Evolutionary conservation across 2,329 filamentous ascomycete genomes (phyloP).

Genomic region (Arthrocladium fulminans): DNA sequence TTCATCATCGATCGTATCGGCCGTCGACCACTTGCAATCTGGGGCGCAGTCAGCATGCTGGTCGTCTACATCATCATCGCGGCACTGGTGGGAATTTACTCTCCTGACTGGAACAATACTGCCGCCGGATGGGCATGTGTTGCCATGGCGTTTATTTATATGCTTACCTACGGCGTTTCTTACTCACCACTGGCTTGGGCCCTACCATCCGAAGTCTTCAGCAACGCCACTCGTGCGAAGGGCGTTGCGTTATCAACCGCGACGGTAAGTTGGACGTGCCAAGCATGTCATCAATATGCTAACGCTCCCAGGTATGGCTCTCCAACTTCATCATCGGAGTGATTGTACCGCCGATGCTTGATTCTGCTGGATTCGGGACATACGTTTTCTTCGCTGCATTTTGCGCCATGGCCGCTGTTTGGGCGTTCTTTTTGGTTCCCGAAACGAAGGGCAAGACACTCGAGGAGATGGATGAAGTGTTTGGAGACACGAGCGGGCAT

Average conservation of each 20-base stretch:
- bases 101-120: conserved; percentile 42
- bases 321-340: conserved; percentile 8
- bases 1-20: conserved; percentile 44
- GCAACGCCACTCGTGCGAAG: conserved; percentile 29
- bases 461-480: conserved; percentile 46
- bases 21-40: conserved; percentile 38
- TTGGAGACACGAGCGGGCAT: conserved; percentile 25
- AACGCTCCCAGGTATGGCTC: no score
- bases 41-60: conserved; percentile 39
- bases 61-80: conserved; percentile 45
- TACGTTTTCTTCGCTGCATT: conserved; percentile 55
- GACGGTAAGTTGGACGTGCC: no score
- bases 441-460: conserved; percentile 50
- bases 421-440: conserved; percentile 47
- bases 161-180: conserved; percentile 3
- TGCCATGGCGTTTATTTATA: conserved; percentile 5
- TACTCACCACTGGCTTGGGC: conserved; percentile 35
- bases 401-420: conserved; percentile 42
- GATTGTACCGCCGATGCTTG: neutral
- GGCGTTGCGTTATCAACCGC: conserved; percentile 30
- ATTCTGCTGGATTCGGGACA: conserved; percentile 40
- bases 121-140: conserved; percentile 42
- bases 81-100: conserved; percentile 46
- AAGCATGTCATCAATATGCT: no score
- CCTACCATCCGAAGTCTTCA: conserved; percentile 32